Conservation (phyloP, 129 eudicot species). For the Logfia minima region DNA sequence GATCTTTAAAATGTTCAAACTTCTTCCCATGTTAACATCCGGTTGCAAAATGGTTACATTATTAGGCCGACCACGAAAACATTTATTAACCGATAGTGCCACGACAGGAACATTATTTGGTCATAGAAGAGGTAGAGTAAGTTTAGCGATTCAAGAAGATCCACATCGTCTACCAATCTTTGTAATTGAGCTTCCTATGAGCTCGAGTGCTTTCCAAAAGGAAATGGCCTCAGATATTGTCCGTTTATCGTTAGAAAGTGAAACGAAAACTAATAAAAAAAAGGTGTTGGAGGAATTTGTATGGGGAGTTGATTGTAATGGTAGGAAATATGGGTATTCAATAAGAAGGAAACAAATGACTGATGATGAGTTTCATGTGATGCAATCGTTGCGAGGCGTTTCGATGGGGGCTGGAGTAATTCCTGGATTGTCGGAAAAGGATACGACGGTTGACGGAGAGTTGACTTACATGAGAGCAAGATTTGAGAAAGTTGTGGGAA, state of each 20-base stretch:
- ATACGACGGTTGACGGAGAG: constrained; percentile 55
- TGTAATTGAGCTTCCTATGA: constrained; percentile 80
- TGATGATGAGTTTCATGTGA: constrained; percentile 71
- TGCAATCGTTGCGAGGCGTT: constrained; percentile 70
- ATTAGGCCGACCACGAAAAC: constrained; percentile 52
- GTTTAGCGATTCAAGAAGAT: constrained; percentile 78
- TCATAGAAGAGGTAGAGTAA: constrained; percentile 65
- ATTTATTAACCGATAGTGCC: constrained; percentile 55
- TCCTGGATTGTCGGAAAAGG: constrained; percentile 54
- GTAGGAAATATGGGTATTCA: constrained; percentile 72
- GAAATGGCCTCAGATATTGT: constrained; percentile 71
- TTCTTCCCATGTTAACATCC: constrained; percentile 80
- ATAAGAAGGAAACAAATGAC: constrained; percentile 68
- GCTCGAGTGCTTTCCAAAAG: constrained; percentile 53
- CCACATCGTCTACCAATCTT: constrained; percentile 65
- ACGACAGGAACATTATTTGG: constrained; percentile 79
- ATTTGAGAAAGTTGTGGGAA: constrained; percentile 78
- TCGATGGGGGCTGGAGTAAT: constrained; percentile 96
- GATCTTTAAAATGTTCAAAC: constrained; percentile 79
- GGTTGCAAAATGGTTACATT: constrained; percentile 84
- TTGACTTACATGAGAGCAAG: constrained; percentile 79
- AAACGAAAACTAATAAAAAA: constrained; percentile 63
- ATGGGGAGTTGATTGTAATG: constrained; percentile 86
- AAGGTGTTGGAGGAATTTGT: constrained; percentile 74
- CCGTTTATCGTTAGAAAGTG: constrained; percentile 62